Evolutionary conservation across 352 stramenopile genomes (phyloP), one percentile per base, ranked within the genome.

Genomic region (Plasmopara viticola): DNA sequence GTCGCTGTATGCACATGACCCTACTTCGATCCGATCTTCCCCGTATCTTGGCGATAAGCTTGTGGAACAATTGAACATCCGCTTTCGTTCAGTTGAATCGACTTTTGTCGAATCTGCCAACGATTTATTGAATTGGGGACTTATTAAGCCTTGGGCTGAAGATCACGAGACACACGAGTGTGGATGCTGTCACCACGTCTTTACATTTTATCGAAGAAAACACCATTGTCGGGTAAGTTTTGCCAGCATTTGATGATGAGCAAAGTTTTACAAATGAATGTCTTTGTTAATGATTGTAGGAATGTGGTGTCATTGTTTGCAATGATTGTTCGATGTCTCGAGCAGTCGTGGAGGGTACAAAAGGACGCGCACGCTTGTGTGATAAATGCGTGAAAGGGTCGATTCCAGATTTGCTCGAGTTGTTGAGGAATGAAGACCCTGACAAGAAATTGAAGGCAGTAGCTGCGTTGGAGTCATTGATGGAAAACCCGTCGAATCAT

Each of bases 131-230:
- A 90, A 86, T 51, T 94, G 84, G 84, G 78, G 81, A 4, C 66
- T 87, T 9, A 92, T 94, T 55, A 94, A 94, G 37, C 81, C 84
- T 6, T 94, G 84, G 84, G 81, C 79, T n/a, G 84, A 94, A 58
- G 84, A 94, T 50, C 81, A 94, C 37, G 79, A 90, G 50, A 74
- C 79, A 4, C 51, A 83, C 13, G 67, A 75, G 5, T 94, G 84
- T 40, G 66, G 72, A 8, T 91, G 85, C 52, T 94, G 84, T 57
- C 65, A 74, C 40, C 63, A 79, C n/a, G 45, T 58, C n/a, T 94
- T 94, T 48, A 91, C 78, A 2, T 89, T 92, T 28, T 88, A 89
- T 54, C 70, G 74, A 44, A 66, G 84, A 46, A 87, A 87, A 55
- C 84, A 94, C 46, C 84, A 94, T 50, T 94, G 84, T 54, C 73